Percentiles rank a stretch among this genome's conserved stretches.
phyloP scores from a whole-genome alignment of 1,284 basidiomycete species.

The Waitea zeae region DNA sequence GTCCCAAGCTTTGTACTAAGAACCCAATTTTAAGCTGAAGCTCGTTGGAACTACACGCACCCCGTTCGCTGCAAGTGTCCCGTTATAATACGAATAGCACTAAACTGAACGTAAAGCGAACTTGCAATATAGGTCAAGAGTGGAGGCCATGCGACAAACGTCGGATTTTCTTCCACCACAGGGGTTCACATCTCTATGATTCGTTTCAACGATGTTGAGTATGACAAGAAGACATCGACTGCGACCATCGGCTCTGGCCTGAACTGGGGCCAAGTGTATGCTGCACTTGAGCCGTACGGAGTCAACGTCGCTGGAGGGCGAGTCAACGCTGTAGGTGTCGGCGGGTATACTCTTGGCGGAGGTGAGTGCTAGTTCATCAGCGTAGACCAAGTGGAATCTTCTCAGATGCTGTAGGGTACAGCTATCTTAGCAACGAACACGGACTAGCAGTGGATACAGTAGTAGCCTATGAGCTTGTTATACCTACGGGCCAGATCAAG shows the following conservation, averaged over 20 bases:
- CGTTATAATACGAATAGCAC: too few relatives aligned
- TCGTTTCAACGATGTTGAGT: slow-evolving; percentile 21
- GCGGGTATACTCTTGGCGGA: slow-evolving; percentile 29
- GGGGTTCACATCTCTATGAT: slow-evolving; percentile 33
- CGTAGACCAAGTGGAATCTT: not conserved
- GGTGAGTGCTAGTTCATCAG: slow-evolving; percentile 13
- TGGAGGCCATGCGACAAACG: slow-evolving; percentile 28
- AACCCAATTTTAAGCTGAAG: slow-evolving; percentile 19
- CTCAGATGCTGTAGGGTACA: slow-evolving; percentile 11
- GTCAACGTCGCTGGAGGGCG: slow-evolving; percentile 29
- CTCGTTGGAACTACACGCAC: slow-evolving; percentile 22
- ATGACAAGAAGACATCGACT: slow-evolving; percentile 14
- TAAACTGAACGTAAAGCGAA: too few relatives aligned
- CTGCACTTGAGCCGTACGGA: slow-evolving; percentile 15
- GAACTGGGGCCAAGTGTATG: slow-evolving; percentile 31
- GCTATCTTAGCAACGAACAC: slow-evolving; percentile 8
- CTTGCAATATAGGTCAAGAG: slow-evolving; percentile 22
- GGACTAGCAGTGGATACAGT: slow-evolving; percentile 10
- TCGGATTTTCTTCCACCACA: slow-evolving; percentile 29
- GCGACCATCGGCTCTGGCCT: slow-evolving; percentile 28
- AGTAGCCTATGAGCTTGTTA: slow-evolving; percentile 8
- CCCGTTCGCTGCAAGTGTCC: slow-evolving; percentile 21
- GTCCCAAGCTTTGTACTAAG: not conserved
- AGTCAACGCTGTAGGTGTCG: slow-evolving; percentile 24
- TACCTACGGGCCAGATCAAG: slow-evolving; percentile 9